Conservation (phyloP, 306 rosid species). For the Senna siamea region DNA sequence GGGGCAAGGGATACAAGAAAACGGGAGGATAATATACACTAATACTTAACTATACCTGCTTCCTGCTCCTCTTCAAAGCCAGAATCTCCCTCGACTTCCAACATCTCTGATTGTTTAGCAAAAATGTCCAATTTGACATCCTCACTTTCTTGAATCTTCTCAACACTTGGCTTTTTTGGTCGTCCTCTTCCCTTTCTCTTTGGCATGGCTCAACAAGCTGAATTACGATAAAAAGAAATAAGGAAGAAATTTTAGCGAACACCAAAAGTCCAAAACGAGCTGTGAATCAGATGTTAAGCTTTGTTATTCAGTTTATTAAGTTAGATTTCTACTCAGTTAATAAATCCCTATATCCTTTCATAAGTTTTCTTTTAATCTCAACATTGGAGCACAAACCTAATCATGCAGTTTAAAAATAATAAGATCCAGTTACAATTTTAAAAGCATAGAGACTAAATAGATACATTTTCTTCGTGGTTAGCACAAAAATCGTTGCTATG, state of each 20-base stretch:
- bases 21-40: background rate
- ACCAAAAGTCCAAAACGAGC: background rate
- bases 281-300: no score
- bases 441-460: background rate
- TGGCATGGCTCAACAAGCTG: constrained; percentile 33
- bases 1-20: background rate
- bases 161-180: constrained; percentile 26
- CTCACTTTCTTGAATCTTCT: constrained; percentile 25
- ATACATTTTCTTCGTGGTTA: no score
- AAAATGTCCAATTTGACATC: constrained; percentile 8
- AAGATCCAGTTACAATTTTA: background rate
- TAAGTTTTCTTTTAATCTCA: no score
- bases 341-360: no score
- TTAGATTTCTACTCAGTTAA: no score
- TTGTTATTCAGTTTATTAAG: no score
- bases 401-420: background rate
- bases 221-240: background rate
- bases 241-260: background rate
- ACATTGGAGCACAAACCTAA: background rate
- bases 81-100: background rate
- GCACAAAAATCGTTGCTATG: background rate
- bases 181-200: constrained; percentile 40
- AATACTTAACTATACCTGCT: constrained; percentile 31
- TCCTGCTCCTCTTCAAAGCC: constrained; percentile 32
- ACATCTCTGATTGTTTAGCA: background rate